Evolutionary conservation across 176 grass and related monocot species (phyloP), one percentile per base, ranked within the genome.

Genomic region (Echinochloa phyllopogon): DNA sequence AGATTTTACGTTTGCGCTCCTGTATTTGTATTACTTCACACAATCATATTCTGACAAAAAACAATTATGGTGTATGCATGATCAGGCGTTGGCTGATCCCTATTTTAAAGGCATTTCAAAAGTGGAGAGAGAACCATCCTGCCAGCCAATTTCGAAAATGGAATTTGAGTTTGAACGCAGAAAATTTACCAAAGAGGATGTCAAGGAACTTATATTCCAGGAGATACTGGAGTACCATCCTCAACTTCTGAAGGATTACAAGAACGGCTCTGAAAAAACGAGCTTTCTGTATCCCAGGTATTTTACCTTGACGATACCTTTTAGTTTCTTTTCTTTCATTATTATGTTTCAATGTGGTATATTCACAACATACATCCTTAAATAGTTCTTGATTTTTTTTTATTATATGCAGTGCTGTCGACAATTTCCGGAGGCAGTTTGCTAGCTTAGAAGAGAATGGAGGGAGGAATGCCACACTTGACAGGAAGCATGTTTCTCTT

Each of bases 221-320:
- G 96, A 99, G 86, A 92, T 99, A 82, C 50, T 99, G 59, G 94
- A 99, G 63, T 99, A 99, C 37, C 96, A 99, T 87, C 94, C 94
- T 87, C 89, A 91, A 68, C 84, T 99, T 52, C 87, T 88, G 10
- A 96, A 91, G 82, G 92, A 91, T 24, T 99, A 96, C 47, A 71
- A 20, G 45, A 99, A 59, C 1, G 88, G 91, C 59, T 78, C 88
- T 12, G 89, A 99, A 39, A 92, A 85, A 47, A 82, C 89, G 1
- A 94, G 72, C 78, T 99, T 92, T 75, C 79, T 99, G 53, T 94
- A 99, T 89, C 92, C 92, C 41, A 99, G 96, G 96, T 99, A 58
- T 50, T 59, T 4, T 76, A 59, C 24, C 55, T 68, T 78, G 23
- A 45, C 56, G 8, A 27, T 73, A 74, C 38, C 36, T 82, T 81